Conservation (phyloP, 345 rosid species). For the Sisymbrium irio region DNA sequence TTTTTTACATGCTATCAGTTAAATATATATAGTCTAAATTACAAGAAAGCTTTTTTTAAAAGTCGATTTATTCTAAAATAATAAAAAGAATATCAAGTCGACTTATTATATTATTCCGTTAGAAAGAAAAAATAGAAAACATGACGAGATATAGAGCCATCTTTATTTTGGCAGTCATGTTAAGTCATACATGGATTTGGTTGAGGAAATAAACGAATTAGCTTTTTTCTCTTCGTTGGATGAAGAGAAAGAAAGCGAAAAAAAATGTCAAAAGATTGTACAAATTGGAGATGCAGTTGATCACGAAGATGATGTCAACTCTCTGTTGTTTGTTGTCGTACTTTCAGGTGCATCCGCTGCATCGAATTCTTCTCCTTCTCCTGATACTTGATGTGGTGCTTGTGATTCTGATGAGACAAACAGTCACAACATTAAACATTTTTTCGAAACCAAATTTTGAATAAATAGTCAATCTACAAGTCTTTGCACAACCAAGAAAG, state of each 20-base stretch:
- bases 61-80: not conserved
- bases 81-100: conserved; percentile 29
- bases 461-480: conserved; percentile 3
- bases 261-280: conserved; percentile 34
- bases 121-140: not conserved
- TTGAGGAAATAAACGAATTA: conserved; percentile 33
- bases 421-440: not conserved
- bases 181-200: conserved; percentile 26
- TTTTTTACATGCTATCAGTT: not conserved
- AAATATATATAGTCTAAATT: not conserved
- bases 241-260: conserved; percentile 21
- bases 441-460: not conserved
- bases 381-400: conserved; percentile 23
- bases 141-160: conserved; percentile 29
- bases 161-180: conserved; percentile 32
- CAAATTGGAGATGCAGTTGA: conserved; percentile 19
- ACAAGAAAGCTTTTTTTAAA: not conserved
- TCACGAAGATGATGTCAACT: conserved; percentile 25
- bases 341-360: conserved; percentile 29
- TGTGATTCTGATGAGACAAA: conserved; percentile 28
- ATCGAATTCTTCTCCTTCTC: conserved; percentile 19
- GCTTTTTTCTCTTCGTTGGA: conserved; percentile 10
- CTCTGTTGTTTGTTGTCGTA: conserved; percentile 20
- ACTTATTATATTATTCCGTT: conserved; percentile 23
- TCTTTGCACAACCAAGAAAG: not conserved